Evolutionary conservation across 192 early-diverging fungal genomes (phyloP).

Genomic region (Rhizophagus sp.): DNA sequence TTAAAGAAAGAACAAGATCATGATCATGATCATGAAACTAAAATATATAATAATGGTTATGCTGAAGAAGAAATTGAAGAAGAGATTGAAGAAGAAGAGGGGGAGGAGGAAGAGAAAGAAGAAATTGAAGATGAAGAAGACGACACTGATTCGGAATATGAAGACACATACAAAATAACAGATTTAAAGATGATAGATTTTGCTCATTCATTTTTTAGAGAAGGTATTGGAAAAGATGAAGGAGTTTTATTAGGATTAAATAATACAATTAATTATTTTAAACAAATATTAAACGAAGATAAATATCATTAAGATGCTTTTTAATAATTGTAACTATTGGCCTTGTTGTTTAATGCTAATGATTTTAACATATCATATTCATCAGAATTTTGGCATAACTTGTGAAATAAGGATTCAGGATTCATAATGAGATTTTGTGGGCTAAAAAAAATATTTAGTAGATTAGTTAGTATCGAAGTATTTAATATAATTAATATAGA

Average conservation of each 20-base stretch:
- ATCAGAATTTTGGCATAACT: slow-evolving; percentile 83
- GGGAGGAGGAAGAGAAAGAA: not conserved
- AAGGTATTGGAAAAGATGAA: slow-evolving; percentile 66
- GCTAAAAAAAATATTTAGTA: slow-evolving; percentile 7
- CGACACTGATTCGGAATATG: slow-evolving; percentile 41
- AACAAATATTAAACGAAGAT: slow-evolving; percentile 40
- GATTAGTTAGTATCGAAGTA: not conserved
- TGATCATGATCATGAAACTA: not conserved
- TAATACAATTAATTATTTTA: slow-evolving; percentile 59
- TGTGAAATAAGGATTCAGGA: slow-evolving; percentile 61
- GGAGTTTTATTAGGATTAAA: slow-evolving; percentile 66
- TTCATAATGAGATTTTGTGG: slow-evolving; percentile 69
- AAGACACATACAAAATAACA: slow-evolving; percentile 46
- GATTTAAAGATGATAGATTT: slow-evolving; percentile 87
- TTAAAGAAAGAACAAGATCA: slow-evolving; percentile 45
- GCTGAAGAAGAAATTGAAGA: not conserved
- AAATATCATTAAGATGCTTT: not conserved
- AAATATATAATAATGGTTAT: slow-evolving; percentile 9
- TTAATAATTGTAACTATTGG: not conserved
- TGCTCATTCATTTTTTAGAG: slow-evolving; percentile 76
- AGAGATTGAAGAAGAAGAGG: not conserved
- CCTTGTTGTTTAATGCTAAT: not conserved
- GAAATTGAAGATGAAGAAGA: slow-evolving; percentile 29
- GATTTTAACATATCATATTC: slow-evolving; percentile 71
- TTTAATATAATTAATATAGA: not conserved